Conservation (phyloP, 192 early-diverging fungal species). For the Rhizophagus prolifer region DNA sequence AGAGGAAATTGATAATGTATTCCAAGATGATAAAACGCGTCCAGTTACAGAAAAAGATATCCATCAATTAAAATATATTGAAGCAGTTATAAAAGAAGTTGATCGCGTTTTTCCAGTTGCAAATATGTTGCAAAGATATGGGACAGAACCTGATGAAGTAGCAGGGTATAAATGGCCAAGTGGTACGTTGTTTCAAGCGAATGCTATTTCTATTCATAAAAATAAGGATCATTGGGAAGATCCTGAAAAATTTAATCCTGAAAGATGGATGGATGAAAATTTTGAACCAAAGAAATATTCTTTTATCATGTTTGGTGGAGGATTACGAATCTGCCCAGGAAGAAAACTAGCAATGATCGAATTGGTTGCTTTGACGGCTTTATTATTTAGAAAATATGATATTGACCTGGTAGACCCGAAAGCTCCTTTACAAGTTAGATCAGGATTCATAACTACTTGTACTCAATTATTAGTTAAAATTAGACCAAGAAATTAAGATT, state of each 20-base stretch:
- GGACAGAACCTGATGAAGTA: not conserved
- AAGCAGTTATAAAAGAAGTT: slow-evolving; percentile 14
- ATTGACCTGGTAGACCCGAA: too few species aligned
- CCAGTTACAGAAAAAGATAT: not conserved
- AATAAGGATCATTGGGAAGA: too few species aligned
- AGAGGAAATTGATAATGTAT: not conserved
- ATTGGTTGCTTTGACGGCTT: not conserved
- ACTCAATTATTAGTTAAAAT: not conserved
- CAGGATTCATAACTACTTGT: not conserved
- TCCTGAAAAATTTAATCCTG: too few species aligned
- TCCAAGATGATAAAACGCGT: too few species aligned
- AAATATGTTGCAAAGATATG: not conserved
- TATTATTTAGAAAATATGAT: too few species aligned
- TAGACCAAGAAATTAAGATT: not conserved
- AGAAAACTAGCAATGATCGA: slow-evolving; percentile 6
- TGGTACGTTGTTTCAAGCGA: not conserved
- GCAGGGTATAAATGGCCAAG: not conserved
- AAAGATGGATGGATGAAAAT: too few species aligned
- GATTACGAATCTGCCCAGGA: not conserved
- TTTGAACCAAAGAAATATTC: too few species aligned
- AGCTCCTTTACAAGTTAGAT: not conserved
- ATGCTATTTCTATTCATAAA: not conserved
- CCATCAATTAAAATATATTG: slow-evolving; percentile 9
- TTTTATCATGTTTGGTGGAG: too few species aligned
- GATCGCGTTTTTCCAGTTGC: not conserved